Percentiles rank a stretch among this genome's conserved stretches.
Evolutionary conservation across 768 basidiomycete species (phyloP).

Genomic region (Russula ochroleuca): DNA sequence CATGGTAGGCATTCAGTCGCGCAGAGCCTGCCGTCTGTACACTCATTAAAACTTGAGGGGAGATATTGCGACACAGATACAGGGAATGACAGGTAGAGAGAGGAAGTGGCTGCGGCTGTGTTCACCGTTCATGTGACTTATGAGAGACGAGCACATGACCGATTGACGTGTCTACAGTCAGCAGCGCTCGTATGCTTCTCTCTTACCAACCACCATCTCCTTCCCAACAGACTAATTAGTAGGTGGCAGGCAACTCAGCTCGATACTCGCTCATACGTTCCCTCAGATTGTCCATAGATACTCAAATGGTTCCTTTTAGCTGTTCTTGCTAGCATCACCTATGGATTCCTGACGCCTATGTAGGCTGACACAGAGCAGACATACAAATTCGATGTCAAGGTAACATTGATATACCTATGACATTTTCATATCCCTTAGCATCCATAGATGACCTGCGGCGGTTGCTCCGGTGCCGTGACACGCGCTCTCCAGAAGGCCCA

Average conservation of each 20-base stretch:
- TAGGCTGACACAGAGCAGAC: slow-evolving; percentile 36
- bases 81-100: neutral
- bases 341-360: slow-evolving; percentile 5
- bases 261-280: neutral
- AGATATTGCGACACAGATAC: slow-evolving; percentile 9
- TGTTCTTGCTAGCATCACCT: neutral
- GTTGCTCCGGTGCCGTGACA: slow-evolving; percentile 79
- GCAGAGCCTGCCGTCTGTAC: slow-evolving; percentile 17
- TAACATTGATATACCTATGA: slow-evolving; percentile 29
- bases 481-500: slow-evolving; percentile 71
- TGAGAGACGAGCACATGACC: neutral
- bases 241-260: neutral
- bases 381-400: slow-evolving; percentile 86
- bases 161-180: neutral
- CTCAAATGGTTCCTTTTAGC: slow-evolving; percentile 10
- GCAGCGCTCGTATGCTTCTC: neutral
- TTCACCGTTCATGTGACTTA: slow-evolving; percentile 9
- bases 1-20: slow-evolving; percentile 25
- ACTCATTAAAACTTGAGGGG: slow-evolving; percentile 15
- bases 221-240: neutral
- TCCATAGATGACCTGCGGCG: slow-evolving; percentile 78
- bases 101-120: neutral
- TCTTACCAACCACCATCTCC: slow-evolving; percentile 12
- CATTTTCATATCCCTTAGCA: neutral
- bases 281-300: neutral